Base-by-base conservation (phyloP, 2,329 filamentous ascomycete species). In the Exophiala viscosa region DNA sequence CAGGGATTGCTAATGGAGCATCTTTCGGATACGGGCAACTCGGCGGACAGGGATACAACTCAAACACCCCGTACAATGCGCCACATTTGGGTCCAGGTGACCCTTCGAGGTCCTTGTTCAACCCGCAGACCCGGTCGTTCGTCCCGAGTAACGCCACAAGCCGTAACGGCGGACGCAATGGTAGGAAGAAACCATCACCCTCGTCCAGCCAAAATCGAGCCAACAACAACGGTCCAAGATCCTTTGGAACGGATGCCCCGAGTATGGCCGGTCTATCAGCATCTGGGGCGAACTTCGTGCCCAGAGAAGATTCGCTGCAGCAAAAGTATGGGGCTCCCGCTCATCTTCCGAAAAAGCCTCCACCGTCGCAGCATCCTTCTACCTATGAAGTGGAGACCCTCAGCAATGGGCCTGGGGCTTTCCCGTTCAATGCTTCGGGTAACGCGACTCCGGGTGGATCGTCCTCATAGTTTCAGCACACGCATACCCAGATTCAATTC, bases 61-160 rank as follows among this genome's bases (percentile, higher is more conserved):
- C 81, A 52, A 54, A 48, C 33, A 11, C 50, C n/a, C 13, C 51
- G 10, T 57, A 52, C 14, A 53, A 54, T 49, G 31, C 46, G 10
- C 86, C 90, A 65, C 89, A 96, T 67, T 88, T 89, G 5, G 84
- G 95, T 51, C 88, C 90, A 11, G 89, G 89, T 33, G 93, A 86
- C 70, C 95, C 83, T 66, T 89, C 87, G 65, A 81, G 90, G 52
- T 88, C 90, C 63, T 83, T 87, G 10, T 96, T 97, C 74, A 96
- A 96, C 66, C 92, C 91, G 1, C 91, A 95, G 72, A 96, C 88
- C 13, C 88, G 95, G 65, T 88, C 91, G 0, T 96, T 97, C 69
- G 82, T 96, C 18, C 92, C 92, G 1, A 78, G 77, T 46, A 75
- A 81, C 39, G 62, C 64, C 31, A 55, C 67, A 33, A 57, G 64